These are phyloP conservation scores for Croton laevigatus DNA, from an alignment of 441 rosid species.

Conservation along the genomic window DNA sequence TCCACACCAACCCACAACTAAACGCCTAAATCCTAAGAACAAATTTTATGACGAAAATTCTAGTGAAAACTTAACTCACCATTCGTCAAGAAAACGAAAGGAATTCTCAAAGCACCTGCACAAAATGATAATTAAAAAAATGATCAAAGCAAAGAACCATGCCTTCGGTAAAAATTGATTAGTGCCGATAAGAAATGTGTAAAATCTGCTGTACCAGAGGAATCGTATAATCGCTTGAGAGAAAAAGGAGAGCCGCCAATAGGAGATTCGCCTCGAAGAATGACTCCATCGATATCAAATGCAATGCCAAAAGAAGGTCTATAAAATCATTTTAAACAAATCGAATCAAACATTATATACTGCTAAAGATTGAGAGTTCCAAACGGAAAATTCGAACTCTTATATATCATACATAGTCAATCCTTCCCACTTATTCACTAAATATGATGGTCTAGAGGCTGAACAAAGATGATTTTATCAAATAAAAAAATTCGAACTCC, in stretches of 20 bases:
- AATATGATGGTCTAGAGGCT: no score
- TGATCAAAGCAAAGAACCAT: neutral
- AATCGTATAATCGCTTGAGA: slow-evolving; percentile 47
- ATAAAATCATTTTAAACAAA: neutral
- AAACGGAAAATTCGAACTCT: no score
- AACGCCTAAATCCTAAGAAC: neutral
- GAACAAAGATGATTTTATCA: no score
- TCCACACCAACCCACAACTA: neutral
- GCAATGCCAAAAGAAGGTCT: slow-evolving; percentile 66
- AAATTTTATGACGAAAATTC: neutral
- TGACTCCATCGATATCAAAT: slow-evolving; percentile 76
- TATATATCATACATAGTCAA: no score
- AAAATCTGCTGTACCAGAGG: slow-evolving; percentile 6
- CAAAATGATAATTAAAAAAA: neutral
- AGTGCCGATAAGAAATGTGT: neutral
- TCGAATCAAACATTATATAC: neutral
- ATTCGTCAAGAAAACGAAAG: slow-evolving; percentile 70
- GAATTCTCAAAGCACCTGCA: slow-evolving; percentile 47
- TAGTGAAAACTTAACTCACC: slow-evolving; percentile 40
- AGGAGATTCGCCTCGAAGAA: slow-evolving; percentile 64
- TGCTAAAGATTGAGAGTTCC: neutral
- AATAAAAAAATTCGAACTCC: no score
- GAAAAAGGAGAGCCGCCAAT: slow-evolving; percentile 63
- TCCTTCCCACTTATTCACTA: no score
- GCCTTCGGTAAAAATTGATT: neutral